A percentile compares a stretch with the other conserved stretches of the same genome.
Evolutionary conservation across 768 basidiomycete genomes (phyloP).

Genomic region (Rhizopogon salebrosus): DNA sequence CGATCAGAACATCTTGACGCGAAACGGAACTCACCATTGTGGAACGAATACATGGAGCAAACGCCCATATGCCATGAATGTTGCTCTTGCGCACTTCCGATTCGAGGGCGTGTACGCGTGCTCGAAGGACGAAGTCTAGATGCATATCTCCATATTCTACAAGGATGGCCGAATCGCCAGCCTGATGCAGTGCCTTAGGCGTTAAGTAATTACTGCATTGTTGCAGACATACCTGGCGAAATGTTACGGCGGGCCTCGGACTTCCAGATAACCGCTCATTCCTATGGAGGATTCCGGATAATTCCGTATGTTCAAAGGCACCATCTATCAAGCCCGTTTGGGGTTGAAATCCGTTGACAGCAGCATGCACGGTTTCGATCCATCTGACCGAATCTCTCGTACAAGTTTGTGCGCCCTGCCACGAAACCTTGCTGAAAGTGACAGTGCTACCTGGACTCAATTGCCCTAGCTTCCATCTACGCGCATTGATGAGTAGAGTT

Average conservation of each 20-base stretch:
- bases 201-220: not conserved
- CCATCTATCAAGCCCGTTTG: not conserved
- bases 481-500: not conserved
- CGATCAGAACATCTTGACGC: not conserved
- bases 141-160: slow-evolving; percentile 57
- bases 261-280: slow-evolving; percentile 2
- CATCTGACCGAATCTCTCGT: slow-evolving; percentile 22
- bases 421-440: slow-evolving; percentile 45
- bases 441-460: slow-evolving; percentile 51
- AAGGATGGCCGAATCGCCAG: slow-evolving; percentile 59
- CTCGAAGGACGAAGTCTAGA: slow-evolving; percentile 48
- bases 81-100: slow-evolving; percentile 27
- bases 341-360: not conserved
- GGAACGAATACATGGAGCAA: slow-evolving; percentile 51
- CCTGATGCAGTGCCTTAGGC: slow-evolving; percentile 26
- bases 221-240: slow-evolving; percentile 43
- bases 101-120: slow-evolving; percentile 55
- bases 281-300: slow-evolving; percentile 10
- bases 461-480: slow-evolving; percentile 68
- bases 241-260: slow-evolving; percentile 33
- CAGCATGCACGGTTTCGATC: slow-evolving; percentile 20
- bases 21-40: slow-evolving; percentile 40
- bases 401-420: slow-evolving; percentile 32
- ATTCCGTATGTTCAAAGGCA: not conserved
- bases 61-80: slow-evolving; percentile 32